Conservation (phyloP, 1,284 basidiomycete species). For the Tylopilus sp. region DNA sequence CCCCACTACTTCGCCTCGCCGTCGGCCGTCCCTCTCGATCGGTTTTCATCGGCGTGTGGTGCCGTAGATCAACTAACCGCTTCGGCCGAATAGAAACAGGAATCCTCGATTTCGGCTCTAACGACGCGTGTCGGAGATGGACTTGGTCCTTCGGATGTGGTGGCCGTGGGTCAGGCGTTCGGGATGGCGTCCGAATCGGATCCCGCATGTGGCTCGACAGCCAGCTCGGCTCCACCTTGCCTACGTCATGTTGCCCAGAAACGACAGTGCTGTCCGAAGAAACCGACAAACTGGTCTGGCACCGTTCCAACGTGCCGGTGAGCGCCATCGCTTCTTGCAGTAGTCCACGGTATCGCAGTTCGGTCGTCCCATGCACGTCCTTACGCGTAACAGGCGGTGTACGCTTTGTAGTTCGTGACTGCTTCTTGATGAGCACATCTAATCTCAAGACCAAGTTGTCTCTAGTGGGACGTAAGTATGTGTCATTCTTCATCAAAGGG, state of each 20-base stretch:
- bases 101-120: conserved; percentile 55
- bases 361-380: conserved; percentile 28
- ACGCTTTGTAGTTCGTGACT: conserved; percentile 63
- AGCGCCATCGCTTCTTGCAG: conserved; percentile 62
- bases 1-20: conserved; percentile 58
- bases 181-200: conserved; percentile 68
- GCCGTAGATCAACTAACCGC: conserved; percentile 67
- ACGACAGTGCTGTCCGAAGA: conserved; percentile 24
- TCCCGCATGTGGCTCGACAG: conserved; percentile 56
- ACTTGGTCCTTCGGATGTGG: conserved; percentile 73
- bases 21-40: not conserved
- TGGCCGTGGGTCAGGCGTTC: conserved; percentile 56
- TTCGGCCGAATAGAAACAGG: conserved; percentile 55
- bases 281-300: conserved; percentile 12
- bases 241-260: not conserved
- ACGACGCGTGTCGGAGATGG: conserved; percentile 62
- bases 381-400: not conserved
- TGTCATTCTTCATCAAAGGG: not conserved
- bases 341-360: conserved; percentile 66
- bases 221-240: conserved; percentile 51
- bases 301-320: conserved; percentile 24
- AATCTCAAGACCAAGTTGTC: conserved; percentile 64
- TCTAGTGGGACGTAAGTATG: conserved; percentile 46
- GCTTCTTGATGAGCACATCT: conserved; percentile 70
- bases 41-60: conserved; percentile 48